These are phyloP conservation scores for Lodderomyces pseudojiufengensis DNA, from an alignment of 1,139 yeast species.

Conservation along the genomic window DNA sequence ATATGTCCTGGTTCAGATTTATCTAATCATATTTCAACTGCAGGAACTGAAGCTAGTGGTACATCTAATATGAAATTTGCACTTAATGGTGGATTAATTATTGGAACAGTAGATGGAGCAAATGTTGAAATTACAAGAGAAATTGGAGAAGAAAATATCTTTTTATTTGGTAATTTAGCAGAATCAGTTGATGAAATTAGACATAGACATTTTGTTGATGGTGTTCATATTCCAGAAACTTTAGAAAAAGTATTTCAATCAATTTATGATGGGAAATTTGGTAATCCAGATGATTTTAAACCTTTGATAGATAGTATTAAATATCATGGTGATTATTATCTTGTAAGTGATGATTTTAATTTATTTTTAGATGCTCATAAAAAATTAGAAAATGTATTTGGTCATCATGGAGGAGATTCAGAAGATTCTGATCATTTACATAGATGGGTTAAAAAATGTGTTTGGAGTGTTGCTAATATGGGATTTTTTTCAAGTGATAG, in stretches of 20 bases:
- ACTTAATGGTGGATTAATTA: slow-evolving; percentile 86
- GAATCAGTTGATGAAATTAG: slow-evolving; percentile 87
- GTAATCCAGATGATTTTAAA: slow-evolving; percentile 64
- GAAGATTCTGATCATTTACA: slow-evolving; percentile 51
- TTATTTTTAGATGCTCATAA: slow-evolving; percentile 79
- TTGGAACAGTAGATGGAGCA: slow-evolving; percentile 97
- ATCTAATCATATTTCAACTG: slow-evolving; percentile 95
- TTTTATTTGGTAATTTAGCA: slow-evolving; percentile 85
- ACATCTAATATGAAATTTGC: slow-evolving; percentile 96
- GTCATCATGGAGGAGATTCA: slow-evolving; percentile 42
- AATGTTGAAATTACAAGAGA: slow-evolving; percentile 93
- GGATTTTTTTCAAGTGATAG: slow-evolving; percentile 92
- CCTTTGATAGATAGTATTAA: slow-evolving; percentile 67
- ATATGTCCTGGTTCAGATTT: slow-evolving; percentile 88
- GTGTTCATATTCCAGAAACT: slow-evolving; percentile 51
- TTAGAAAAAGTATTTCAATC: slow-evolving; percentile 63
- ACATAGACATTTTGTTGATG: slow-evolving; percentile 64
- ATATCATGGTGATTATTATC: slow-evolving; percentile 77
- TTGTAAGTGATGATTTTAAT: slow-evolving; percentile 86
- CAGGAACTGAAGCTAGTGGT: slow-evolving; percentile 97
- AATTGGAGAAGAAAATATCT: slow-evolving; percentile 88
- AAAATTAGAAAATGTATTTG: slow-evolving; percentile 70
- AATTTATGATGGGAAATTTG: slow-evolving; percentile 68
- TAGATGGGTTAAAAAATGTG: slow-evolving; percentile 73
- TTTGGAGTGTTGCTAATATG: slow-evolving; percentile 83